Base-by-base conservation (phyloP, 2,329 filamentous ascomycete genomes). In the Fusarium nygamai region DNA sequence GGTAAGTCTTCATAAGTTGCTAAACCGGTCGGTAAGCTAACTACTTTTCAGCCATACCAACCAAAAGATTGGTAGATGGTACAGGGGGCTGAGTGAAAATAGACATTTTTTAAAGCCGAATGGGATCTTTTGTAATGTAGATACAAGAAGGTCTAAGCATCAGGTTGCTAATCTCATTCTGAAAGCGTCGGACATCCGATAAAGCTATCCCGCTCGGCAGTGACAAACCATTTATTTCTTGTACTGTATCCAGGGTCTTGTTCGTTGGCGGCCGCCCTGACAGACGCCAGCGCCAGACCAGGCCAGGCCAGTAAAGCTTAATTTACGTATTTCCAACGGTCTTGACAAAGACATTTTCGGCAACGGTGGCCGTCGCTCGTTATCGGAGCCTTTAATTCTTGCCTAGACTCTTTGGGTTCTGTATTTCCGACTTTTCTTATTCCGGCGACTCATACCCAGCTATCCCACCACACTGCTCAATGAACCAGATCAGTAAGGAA, bases 91-190 rank as follows among this genome's bases (percentile, higher is more conserved):
- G 19, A 6, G 19, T 13, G 8, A 22, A 16, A 11, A 29, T 1
- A 16, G 19, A 14, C 19, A 29, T n/a, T n/a, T 22, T 14, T 20
- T 20, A 8, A 11, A 27, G 6, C 20, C 9, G 20, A 8, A 17
- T 48, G 27, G 14, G 9, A 12, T 9, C 5, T n/a, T 31, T 17
- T 11, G 22, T 31, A 4, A 17, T 13, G 7, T n/a, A 17, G 14
- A 12, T 22, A 14, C 6, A 27, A 20, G 0, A 34, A 36, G n/a
- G 11, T 36, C 12, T 2, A 36, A 0, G 1, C 8, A 27, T 6
- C 8, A 11, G 13, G 20, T 22, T 12, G 2, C 19, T 8, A 20
- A 4, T 11, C 17, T 14, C 16, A 2, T 17, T 24, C 0, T 2
- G 6, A 14, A 24, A 51, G 8, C 0, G 47, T 33, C 48, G 31